These are phyloP conservation scores for Mycena galericulata DNA, from an alignment of 768 basidiomycete genomes.

Conservation along the genomic window DNA sequence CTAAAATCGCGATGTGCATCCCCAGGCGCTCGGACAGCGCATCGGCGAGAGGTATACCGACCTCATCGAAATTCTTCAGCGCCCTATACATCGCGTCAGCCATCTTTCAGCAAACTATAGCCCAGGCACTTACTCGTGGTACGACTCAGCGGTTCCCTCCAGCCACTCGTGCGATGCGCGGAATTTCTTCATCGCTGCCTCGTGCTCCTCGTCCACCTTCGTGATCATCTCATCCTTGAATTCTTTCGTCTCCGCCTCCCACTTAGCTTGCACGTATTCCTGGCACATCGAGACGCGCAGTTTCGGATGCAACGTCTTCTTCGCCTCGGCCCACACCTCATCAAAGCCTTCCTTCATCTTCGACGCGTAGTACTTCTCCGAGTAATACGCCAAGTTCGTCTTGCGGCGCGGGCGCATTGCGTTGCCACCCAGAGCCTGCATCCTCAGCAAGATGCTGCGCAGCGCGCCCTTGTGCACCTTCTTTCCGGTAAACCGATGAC, in stretches of 20 bases:
- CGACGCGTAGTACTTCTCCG: constrained; percentile 1
- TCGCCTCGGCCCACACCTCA: constrained; percentile 11
- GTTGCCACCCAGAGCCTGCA: neutral
- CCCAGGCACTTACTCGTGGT: constrained; percentile 19
- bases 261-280: neutral
- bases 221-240: neutral
- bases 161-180: neutral
- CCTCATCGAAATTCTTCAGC: neutral
- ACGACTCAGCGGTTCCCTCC: neutral
- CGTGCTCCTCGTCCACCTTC: neutral
- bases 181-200: neutral
- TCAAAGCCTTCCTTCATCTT: constrained; percentile 23
- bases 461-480: constrained; percentile 3
- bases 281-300: constrained; percentile 2
- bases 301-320: neutral
- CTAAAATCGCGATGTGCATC: constrained; percentile 1
- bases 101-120: neutral
- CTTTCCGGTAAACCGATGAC: constrained; percentile 7
- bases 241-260: neutral
- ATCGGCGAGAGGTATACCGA: constrained; percentile 6
- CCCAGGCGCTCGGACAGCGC: constrained; percentile 14
- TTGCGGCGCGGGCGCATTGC: constrained; percentile 9
- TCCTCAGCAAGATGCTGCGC: neutral
- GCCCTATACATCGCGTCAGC: neutral
- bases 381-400: neutral